A percentile compares a stretch with the other conserved stretches of the same genome.
Conservation (phyloP, 129 eudicot species). For the Escallonia rubra region DNA sequence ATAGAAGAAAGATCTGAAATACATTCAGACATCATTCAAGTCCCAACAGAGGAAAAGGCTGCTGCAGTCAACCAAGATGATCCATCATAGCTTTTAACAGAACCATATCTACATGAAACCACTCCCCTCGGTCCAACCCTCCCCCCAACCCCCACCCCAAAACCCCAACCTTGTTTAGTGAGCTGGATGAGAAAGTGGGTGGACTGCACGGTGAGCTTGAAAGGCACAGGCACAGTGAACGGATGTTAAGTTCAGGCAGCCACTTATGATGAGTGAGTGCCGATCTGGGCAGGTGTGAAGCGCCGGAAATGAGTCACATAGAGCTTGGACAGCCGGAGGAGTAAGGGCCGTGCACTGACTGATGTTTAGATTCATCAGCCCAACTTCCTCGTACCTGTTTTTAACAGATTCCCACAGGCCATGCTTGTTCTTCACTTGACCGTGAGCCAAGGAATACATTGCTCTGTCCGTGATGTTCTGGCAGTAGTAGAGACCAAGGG, state of each 20-base stretch:
- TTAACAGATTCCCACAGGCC: constrained; percentile 54
- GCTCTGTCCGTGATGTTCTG: constrained; percentile 85
- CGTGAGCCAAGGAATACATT: constrained; percentile 77
- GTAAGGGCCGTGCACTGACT: constrained; percentile 97
- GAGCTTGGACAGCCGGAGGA: constrained; percentile 93
- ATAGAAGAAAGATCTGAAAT: too few relatives aligned
- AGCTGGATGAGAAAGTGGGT: constrained; percentile 40
- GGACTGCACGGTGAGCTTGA: constrained; percentile 53
- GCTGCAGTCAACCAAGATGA: too few relatives aligned
- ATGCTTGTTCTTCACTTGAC: constrained; percentile 59
- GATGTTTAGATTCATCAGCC: constrained; percentile 79
- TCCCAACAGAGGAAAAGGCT: too few relatives aligned
- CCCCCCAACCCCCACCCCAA: background rate
- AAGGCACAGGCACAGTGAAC: constrained; percentile 82
- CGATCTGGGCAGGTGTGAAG: constrained; percentile 95
- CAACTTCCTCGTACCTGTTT: constrained; percentile 55
- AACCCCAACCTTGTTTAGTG: constrained; percentile 25
- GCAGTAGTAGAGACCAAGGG: constrained; percentile 88
- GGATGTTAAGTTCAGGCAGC: constrained; percentile 80
- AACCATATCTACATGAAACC: background rate
- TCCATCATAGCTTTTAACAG: background rate
- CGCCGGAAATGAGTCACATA: constrained; percentile 78
- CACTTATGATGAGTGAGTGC: constrained; percentile 86
- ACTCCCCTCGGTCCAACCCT: background rate
- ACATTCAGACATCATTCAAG: too few relatives aligned